Base-by-base conservation (phyloP, 169 alveolate genomes). In the Plasmodium adleri region DNA sequence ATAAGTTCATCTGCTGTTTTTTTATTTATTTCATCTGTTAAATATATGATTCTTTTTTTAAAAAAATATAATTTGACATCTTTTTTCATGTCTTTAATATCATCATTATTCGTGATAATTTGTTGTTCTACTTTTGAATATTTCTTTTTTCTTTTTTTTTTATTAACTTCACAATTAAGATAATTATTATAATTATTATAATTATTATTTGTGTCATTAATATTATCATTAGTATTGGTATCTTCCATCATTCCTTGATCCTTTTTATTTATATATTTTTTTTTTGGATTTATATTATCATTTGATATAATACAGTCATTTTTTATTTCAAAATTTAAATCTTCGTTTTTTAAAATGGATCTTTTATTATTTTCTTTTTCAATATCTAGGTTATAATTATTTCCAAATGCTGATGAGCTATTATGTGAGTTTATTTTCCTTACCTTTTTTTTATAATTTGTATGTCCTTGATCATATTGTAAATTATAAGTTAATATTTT, bases 11-110 rank as follows among this genome's bases (percentile, higher is more conserved):
- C 92, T 24, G 97, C 80, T 75, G 94, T 88, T 75, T 92, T 91
- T 54, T 95, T 97, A 58, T 90, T 89, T 52, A 94, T 83, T 76
- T 94, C 95, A 7, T 95, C 96, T 43, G 93, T 88, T 54, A 94
- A 90, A 60, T 90, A 94, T 15, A 94, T 78, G 2, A 85, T 94
- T 59, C 96, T 73, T 74, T 73, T 74, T 64, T 87, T 87, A 58
- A 87, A 72, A 87, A 74, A 74, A 47, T 39, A 72, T 67, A 87
- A 39, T 20, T 67, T 72, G 22, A 70, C 45, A 59, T 83, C 73
- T 62, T 83, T 83, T 72, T 83, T 83, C 20, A 83, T 68, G 26
- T 68, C 91, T 83, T 76, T 76, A 12, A 76, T 76, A 43, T 66
- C 26, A 24, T 74, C 64, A 26, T 24, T 68, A 15, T 68, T 12